Conservation (phyloP, 768 basidiomycete species). For the Udeniomyces megalosporus region DNA sequence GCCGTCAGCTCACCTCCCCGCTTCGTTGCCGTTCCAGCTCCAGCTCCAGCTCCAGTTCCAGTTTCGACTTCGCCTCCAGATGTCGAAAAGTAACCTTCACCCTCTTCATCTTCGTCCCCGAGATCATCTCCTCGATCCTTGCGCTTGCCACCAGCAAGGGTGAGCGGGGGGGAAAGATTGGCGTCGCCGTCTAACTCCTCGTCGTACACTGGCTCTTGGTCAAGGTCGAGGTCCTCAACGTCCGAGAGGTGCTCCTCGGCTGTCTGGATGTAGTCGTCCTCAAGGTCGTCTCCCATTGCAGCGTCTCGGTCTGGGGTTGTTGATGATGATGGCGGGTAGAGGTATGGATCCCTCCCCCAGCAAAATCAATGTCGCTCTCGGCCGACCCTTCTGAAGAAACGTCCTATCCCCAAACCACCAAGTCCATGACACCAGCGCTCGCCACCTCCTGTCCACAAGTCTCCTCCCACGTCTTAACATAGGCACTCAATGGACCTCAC, state of each 20-base stretch:
- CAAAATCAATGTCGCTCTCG: no score
- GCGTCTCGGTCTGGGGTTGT: no score
- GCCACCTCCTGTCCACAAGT: no score
- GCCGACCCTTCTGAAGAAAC: no score
- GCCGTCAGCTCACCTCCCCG: constrained; percentile 4
- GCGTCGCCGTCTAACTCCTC: no score
- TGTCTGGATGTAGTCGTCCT: constrained; percentile 13
- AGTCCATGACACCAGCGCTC: no score
- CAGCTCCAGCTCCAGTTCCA: background rate
- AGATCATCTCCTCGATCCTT: background rate
- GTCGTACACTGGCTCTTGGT: background rate
- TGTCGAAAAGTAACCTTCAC: background rate
- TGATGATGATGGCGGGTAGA: no score
- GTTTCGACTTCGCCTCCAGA: background rate
- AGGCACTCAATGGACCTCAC: no score
- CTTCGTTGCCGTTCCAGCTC: background rate
- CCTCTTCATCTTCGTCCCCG: background rate
- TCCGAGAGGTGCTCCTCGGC: constrained; percentile 12
- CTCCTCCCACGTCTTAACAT: no score
- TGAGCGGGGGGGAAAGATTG: background rate
- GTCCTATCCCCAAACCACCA: no score
- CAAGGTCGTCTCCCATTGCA: constrained; percentile 12
- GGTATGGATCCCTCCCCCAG: no score
- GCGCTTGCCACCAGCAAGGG: constrained; percentile 7
- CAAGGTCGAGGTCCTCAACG: constrained; percentile 1